Conservation (phyloP, 2,329 filamentous ascomycete genomes). For the Alternaria tenuissima region DNA sequence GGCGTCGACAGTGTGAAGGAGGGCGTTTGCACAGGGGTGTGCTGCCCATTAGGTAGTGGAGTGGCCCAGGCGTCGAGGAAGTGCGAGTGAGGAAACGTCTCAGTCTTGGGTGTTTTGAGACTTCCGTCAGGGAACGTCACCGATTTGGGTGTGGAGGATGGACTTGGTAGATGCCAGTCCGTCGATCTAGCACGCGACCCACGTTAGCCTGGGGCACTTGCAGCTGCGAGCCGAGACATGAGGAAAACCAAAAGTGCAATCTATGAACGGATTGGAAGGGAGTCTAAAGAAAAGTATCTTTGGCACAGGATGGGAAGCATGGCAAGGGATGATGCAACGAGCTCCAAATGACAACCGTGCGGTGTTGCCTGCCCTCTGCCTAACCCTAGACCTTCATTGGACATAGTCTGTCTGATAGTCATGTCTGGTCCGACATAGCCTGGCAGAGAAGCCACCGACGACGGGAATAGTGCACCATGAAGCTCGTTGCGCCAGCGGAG, state of each 20-base stretch:
- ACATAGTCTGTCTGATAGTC: slow-evolving; percentile 7
- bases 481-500: slow-evolving; percentile 22
- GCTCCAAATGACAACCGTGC: slow-evolving; percentile 43
- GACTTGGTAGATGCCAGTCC: slow-evolving; percentile 61
- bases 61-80: slow-evolving; percentile 62
- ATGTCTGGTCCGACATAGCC: slow-evolving; percentile 24
- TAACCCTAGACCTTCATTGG: slow-evolving; percentile 34
- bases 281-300: slow-evolving; percentile 12
- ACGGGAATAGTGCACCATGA: slow-evolving; percentile 16
- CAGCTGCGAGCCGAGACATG: slow-evolving; percentile 19
- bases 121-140: slow-evolving; percentile 50
- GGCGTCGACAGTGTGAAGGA: slow-evolving; percentile 49
- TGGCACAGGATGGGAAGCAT: slow-evolving; percentile 10
- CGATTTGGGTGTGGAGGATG: slow-evolving; percentile 58
- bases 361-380: slow-evolving; percentile 50
- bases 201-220: slow-evolving; percentile 47
- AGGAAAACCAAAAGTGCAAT: slow-evolving; percentile 15
- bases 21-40: slow-evolving; percentile 54
- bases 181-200: slow-evolving; percentile 50
- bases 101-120: slow-evolving; percentile 57
- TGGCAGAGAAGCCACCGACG: slow-evolving; percentile 37
- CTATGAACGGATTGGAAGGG: slow-evolving; percentile 14
- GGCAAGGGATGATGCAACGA: slow-evolving; percentile 32
- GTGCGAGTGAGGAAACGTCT: slow-evolving; percentile 52
- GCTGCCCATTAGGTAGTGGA: slow-evolving; percentile 52